phyloP scores from a whole-genome alignment of 768 basidiomycete species.

The Boletus vinaceobasis region DNA sequence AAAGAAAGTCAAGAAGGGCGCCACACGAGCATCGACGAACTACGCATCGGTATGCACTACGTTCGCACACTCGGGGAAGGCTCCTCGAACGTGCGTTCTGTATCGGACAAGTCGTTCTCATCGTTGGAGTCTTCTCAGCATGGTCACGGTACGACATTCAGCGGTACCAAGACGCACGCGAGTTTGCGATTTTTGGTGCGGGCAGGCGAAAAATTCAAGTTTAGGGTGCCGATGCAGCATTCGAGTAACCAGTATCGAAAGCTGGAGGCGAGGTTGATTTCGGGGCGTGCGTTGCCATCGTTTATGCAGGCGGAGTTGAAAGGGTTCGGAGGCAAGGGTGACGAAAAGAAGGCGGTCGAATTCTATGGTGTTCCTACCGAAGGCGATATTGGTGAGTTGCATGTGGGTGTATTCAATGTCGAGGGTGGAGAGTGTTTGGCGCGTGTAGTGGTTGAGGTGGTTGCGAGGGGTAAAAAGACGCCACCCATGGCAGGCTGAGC shows the following conservation, averaged over 20 bases:
- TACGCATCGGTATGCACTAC: constrained; percentile 67
- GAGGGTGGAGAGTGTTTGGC: constrained; percentile 52
- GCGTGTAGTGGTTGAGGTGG: constrained; percentile 56
- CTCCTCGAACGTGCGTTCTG: constrained; percentile 26
- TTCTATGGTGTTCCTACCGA: constrained; percentile 51
- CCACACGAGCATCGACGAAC: constrained; percentile 54
- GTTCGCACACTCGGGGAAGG: constrained; percentile 67
- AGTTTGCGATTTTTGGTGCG: constrained; percentile 47
- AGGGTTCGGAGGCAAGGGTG: constrained; percentile 30
- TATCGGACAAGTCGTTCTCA: constrained; percentile 50
- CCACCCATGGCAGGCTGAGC: constrained; percentile 27
- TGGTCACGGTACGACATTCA: constrained; percentile 26
- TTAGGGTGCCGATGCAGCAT: constrained; percentile 45
- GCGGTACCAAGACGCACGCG: constrained; percentile 22
- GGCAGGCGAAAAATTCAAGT: constrained; percentile 56
- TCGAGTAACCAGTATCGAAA: constrained; percentile 30
- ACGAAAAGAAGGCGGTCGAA: constrained; percentile 50
- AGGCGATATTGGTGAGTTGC: constrained; percentile 51
- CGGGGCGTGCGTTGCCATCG: constrained; percentile 50
- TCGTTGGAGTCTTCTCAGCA: constrained; percentile 59
- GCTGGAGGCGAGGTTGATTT: constrained; percentile 47
- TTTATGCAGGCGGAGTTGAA: constrained; percentile 55
- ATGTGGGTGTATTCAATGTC: constrained; percentile 52
- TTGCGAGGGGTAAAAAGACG: constrained; percentile 31
- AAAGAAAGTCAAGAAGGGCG: constrained; percentile 34